Conservation (phyloP, 139 green algal genomes). For the Coelastrella sp. region DNA sequence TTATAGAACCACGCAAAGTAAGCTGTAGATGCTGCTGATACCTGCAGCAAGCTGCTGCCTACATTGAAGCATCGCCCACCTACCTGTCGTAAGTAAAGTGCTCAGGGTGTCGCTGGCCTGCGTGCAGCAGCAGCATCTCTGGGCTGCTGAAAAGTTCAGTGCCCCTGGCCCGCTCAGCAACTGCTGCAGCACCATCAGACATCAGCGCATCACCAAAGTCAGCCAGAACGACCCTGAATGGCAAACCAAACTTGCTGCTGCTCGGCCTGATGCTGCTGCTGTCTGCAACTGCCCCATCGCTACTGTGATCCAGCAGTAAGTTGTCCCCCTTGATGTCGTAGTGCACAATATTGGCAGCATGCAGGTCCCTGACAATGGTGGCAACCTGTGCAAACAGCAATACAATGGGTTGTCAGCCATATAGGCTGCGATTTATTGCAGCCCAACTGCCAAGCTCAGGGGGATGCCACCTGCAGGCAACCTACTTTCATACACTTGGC, state of each 20-base stretch:
- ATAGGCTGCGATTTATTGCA: neutral
- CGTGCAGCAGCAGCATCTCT: constrained; percentile 78
- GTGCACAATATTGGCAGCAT: constrained; percentile 70
- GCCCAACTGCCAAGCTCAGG: too few species aligned
- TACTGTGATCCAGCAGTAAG: constrained; percentile 70
- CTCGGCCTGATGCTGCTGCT: neutral
- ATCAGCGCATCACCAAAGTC: constrained; percentile 76
- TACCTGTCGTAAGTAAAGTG: constrained; percentile 38
- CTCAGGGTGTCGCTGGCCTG: neutral
- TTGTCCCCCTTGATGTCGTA: constrained; percentile 92
- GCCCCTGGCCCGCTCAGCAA: constrained; percentile 62
- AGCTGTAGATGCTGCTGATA: neutral
- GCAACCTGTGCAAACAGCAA: constrained; percentile 45
- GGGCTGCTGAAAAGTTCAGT: constrained; percentile 79
- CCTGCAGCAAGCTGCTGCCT: neutral
- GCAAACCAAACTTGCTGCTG: constrained; percentile 22
- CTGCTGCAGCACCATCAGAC: constrained; percentile 22
- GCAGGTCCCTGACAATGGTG: constrained; percentile 45
- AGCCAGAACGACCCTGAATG: constrained; percentile 64
- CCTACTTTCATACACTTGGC: too few species aligned
- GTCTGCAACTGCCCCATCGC: neutral
- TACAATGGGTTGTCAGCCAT: neutral
- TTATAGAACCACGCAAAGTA: too few species aligned
- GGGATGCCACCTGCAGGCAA: too few species aligned
- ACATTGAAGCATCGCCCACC: neutral